Evolutionary conservation across 139 green algal species (phyloP), one percentile per base, ranked within the genome.

Genomic region (Coccomyxa sp.): DNA sequence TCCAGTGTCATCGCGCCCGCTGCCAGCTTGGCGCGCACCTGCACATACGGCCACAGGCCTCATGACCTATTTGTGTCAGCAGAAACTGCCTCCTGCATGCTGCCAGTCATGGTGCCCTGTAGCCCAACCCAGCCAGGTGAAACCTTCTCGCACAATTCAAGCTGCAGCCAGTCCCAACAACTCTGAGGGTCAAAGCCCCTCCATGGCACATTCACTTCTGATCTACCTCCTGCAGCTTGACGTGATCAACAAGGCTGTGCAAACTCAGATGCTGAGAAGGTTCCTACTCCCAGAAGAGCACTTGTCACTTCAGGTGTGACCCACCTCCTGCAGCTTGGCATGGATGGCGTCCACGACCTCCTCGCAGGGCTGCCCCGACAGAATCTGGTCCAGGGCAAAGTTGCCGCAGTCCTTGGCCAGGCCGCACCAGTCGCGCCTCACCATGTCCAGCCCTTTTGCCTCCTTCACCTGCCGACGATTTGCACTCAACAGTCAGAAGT

Each of bases 371-470:
- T 84, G 79, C 33, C 84, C 89, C 16, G 82, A 91, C 40, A 99
- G 88, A 69, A 99, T 95, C 68, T 94, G 81, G 14, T 86, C 10
- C 70, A 99, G 90, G 33, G 84, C 93, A 35, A 82, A 89, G 80
- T 95, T 92, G 73, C 95, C 95, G n/a, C 82, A 78, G 36, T 98
- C 91, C 83, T 99, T 99, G 80, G 89, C 91, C 40, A 99, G 86
- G 7, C 89, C 88, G 80, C 88, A 97, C 96, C 96, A 99, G 89
- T 99, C 96, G n/a, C 96, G 89, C 3, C 96, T 90, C 77, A 99
- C 96, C 50, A 98, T 98, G 89, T 99, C 96, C 75, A 99, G 86
- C 3, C 96, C 96, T 88, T 99, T 99, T 75, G 92, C 82, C 89
- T 99, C 96, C 76, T 94, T 81, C 68, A 91, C 84, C 86, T 95